Conservation (phyloP, 2,329 filamentous ascomycete species). For the Trichophyton schoenleinii region DNA sequence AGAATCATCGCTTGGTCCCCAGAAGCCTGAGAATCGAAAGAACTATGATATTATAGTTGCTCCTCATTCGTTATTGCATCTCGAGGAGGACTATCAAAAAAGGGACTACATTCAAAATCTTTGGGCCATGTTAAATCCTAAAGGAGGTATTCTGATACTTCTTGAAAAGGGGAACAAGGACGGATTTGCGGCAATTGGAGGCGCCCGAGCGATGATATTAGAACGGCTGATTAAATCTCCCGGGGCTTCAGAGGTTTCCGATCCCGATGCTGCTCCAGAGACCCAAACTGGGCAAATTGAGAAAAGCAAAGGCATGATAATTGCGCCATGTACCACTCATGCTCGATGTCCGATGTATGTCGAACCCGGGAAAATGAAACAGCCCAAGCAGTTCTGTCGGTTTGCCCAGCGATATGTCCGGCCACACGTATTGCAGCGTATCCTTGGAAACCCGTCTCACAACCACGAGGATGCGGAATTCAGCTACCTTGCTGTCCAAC, state of each 20-base stretch:
- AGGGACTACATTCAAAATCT: conserved; percentile 74
- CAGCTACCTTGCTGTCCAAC: conserved; percentile 75
- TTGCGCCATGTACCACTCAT: conserved; percentile 72
- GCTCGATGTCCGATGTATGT: conserved; percentile 77
- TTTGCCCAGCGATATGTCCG: conserved; percentile 83
- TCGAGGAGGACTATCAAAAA: conserved; percentile 63
- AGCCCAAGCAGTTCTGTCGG: conserved; percentile 72
- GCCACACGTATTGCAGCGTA: conserved; percentile 65
- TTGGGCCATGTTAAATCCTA: conserved; percentile 71
- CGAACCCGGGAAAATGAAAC: conserved; percentile 54
- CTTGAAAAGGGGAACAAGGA: conserved; percentile 84
- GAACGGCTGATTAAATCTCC: conserved; percentile 58
- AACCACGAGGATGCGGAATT: conserved; percentile 89
- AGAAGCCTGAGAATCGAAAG: conserved; percentile 51
- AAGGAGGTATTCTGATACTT: conserved; percentile 75
- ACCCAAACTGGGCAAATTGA: conserved; percentile 15
- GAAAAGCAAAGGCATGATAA: conserved; percentile 52
- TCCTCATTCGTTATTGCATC: conserved; percentile 65
- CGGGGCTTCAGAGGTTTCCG: conserved; percentile 31
- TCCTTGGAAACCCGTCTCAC: conserved; percentile 52
- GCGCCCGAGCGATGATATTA: conserved; percentile 66
- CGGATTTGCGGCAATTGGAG: conserved; percentile 84
- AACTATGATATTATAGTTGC: conserved; percentile 82
- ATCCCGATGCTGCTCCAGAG: conserved; percentile 15
- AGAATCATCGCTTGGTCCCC: conserved; percentile 19